phyloP scores from a whole-genome alignment of 306 rosid genomes.

The Castanea sativa region DNA sequence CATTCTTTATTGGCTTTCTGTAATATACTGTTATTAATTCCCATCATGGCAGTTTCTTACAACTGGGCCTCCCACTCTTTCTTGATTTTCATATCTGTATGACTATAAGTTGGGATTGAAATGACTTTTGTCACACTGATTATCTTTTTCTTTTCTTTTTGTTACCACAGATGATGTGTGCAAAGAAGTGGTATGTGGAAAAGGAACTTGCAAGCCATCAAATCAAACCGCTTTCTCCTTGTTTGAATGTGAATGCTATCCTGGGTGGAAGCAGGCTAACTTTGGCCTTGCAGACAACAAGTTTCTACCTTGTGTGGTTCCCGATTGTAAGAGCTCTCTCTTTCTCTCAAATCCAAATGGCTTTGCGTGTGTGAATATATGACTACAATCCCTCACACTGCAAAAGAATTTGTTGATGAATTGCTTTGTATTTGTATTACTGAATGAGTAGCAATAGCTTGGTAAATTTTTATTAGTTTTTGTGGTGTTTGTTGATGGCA shows the following conservation, averaged over 20 bases:
- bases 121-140: background rate
- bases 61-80: slow-evolving; percentile 12
- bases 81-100: background rate
- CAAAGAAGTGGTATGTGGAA: slow-evolving; percentile 71
- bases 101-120: background rate
- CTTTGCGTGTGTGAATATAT: background rate
- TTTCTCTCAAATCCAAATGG: background rate
- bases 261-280: slow-evolving; percentile 69
- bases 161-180: slow-evolving; percentile 58
- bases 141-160: background rate
- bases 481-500: background rate
- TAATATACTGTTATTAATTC: no score
- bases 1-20: background rate
- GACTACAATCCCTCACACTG: no score
- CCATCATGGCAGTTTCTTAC: background rate
- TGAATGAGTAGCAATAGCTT: background rate
- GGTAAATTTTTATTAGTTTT: background rate
- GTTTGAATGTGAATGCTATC: slow-evolving; percentile 69
- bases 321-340: slow-evolving; percentile 55
- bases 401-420: background rate
- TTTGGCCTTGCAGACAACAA: slow-evolving; percentile 29
- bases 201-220: slow-evolving; percentile 74
- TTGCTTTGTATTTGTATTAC: background rate
- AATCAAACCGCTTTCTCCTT: slow-evolving; percentile 36
- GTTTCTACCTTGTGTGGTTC: slow-evolving; percentile 85